Evolutionary conservation across 1,284 basidiomycete species (phyloP), one percentile per base, ranked within the genome.

Genomic region (Papiliotrema laurentii): DNA sequence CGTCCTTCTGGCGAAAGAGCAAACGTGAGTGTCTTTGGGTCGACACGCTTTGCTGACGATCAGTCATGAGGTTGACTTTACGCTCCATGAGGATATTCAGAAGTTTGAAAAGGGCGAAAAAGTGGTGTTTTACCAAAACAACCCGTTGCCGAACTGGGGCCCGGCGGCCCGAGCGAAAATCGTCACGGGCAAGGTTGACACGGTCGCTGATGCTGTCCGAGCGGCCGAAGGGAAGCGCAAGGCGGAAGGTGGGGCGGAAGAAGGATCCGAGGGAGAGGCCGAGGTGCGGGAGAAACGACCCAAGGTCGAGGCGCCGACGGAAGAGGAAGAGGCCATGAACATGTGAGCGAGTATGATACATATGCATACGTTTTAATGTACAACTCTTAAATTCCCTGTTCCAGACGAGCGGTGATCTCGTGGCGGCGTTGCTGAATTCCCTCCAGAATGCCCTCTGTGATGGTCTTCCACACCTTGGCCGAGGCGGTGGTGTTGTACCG

Each of bases 101-200:
- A 81, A 81, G 49, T 77, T 59, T 24, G 66, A 68, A 21, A 52
- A 53, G 43, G 49, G 49, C 30, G 64, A 60, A 18, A 89, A 89
- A 62, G 75, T 91, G 7, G 87, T 93, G 0, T 81, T 89, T 42
- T 97, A 97, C 74, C 94, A 96, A 73, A 79, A 83, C 60, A 97
- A 97, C 68, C 94, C 94, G 3, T 79, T 83, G 34, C 80, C 86
- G 2, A 82, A 96, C 67, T 98, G 94, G 94, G 94, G 94, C 0
- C 94, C 94, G 0, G 74, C 60, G 5, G 54, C 66, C 0, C 51
- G 65, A 45, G 68, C 69, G 0, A 66, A 60, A 40, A 60, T 40
- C 22, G 40, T 30, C 11, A 54, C 51, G 21, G 25, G 42, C 19
- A 49, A 54, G 26, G 49, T 34, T 1, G 48, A 49, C 16, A 47